Evolutionary conservation across 108 stramenopile genomes (phyloP).

Genomic region (Nitzschia palea): DNA sequence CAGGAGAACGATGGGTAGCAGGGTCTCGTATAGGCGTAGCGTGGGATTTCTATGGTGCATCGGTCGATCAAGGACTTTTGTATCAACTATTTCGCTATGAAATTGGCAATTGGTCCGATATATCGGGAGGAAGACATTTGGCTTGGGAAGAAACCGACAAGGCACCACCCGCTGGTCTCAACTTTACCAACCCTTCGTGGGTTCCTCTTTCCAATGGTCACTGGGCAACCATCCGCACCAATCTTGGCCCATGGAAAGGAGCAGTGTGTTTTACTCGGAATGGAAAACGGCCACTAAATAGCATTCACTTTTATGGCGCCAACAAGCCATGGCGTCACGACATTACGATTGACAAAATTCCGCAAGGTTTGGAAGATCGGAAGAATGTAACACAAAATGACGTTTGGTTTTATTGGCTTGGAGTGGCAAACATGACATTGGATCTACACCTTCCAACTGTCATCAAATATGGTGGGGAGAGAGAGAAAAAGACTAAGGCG

Average conservation of each 20-base stretch:
- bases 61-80: conserved; percentile 58
- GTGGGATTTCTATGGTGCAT: conserved; percentile 41
- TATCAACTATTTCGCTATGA: conserved; percentile 40
- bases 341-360: too few relatives aligned
- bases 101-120: conserved; percentile 1
- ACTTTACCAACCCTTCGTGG: neutral
- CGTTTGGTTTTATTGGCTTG: too few relatives aligned
- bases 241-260: neutral
- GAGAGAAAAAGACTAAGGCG: too few relatives aligned
- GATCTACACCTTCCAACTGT: too few relatives aligned
- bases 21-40: neutral
- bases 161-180: neutral
- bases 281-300: too few relatives aligned
- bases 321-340: too few relatives aligned
- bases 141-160: neutral
- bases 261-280: neutral
- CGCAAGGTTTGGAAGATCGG: too few relatives aligned
- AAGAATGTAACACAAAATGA: too few relatives aligned
- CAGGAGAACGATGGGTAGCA: neutral
- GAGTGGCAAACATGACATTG: too few relatives aligned
- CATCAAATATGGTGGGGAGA: too few relatives aligned
- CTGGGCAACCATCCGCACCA: neutral
- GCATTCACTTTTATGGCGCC: too few relatives aligned
- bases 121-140: neutral
- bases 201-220: neutral